Evolutionary conservation across 2,329 filamentous ascomycete genomes (phyloP).

Genomic region (Aspergillus sp.): DNA sequence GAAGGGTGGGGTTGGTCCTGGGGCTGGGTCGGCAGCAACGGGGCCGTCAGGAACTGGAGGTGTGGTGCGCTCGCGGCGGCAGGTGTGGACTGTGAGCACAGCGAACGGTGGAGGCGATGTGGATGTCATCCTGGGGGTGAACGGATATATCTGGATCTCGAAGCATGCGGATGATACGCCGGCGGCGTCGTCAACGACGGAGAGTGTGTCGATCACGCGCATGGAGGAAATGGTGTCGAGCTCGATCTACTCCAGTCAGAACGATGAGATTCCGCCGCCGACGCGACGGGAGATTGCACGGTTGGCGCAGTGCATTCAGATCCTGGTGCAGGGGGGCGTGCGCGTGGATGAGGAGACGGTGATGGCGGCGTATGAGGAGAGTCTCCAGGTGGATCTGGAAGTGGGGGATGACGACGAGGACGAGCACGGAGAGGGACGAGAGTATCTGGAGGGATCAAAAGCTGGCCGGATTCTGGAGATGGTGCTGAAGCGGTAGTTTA

Average conservation of each 20-base stretch:
- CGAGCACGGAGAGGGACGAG: conserved; percentile 37
- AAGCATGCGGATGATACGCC: conserved; percentile 66
- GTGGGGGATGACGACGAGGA: conserved; percentile 39
- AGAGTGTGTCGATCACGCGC: conserved; percentile 68
- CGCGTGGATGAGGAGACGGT: conserved; percentile 90
- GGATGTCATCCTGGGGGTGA: conserved; percentile 88
- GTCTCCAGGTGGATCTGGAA: conserved; percentile 64
- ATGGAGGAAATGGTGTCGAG: conserved; percentile 84
- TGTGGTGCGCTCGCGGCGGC: conserved; percentile 77
- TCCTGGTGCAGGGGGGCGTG: conserved; percentile 77
- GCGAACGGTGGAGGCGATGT: conserved; percentile 57
- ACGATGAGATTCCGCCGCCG: conserved; percentile 74
- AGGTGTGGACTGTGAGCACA: conserved; percentile 74
- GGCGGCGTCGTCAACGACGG: conserved; percentile 43
- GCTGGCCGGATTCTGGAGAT: conserved; percentile 38
- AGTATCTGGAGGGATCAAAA: conserved; percentile 43
- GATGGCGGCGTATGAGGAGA: conserved; percentile 75
- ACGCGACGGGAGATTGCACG: conserved; percentile 87
- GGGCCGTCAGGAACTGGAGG: conserved; percentile 69
- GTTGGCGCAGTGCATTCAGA: conserved; percentile 75
- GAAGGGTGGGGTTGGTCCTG: conserved; percentile 31
- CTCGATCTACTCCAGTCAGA: conserved; percentile 91
- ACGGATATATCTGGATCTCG: conserved; percentile 94
- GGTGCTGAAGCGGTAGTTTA: conserved; percentile 19
- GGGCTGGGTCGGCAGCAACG: conserved; percentile 50